A percentile compares a stretch with the other conserved stretches of the same genome.
These are phyloP conservation scores for Neurospora pannonica DNA, from an alignment of 495 filamentous ascomycete genomes.

Conservation along the genomic window DNA sequence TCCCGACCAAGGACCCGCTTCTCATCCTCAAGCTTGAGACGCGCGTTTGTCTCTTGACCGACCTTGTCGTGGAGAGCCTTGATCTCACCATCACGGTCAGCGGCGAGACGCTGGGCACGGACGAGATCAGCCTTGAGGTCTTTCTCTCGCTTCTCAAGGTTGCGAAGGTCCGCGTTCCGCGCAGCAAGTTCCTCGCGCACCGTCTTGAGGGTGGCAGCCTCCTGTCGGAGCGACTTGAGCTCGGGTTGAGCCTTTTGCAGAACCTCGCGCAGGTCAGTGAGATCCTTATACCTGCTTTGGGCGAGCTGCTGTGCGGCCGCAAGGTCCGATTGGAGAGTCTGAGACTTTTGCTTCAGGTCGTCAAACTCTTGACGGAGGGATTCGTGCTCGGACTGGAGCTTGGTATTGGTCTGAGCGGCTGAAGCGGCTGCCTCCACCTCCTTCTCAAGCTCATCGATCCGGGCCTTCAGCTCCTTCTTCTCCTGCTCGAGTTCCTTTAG, in stretches of 20 bases:
- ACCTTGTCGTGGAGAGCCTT: constrained; percentile 66
- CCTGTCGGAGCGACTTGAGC: constrained; percentile 61
- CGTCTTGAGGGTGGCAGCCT: constrained; percentile 61
- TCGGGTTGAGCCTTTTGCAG: constrained; percentile 83
- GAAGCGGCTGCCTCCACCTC: constrained; percentile 39
- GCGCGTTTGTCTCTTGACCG: constrained; percentile 59
- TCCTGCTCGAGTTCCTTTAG: constrained; percentile 48
- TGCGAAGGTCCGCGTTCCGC: constrained; percentile 58
- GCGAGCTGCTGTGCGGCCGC: constrained; percentile 80
- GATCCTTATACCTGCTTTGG: constrained; percentile 75
- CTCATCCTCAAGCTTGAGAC: constrained; percentile 67
- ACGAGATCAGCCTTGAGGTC: constrained; percentile 67
- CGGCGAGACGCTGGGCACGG: constrained; percentile 54
- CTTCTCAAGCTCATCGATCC: constrained; percentile 55
- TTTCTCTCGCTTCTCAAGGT: constrained; percentile 68
- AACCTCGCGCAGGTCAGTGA: constrained; percentile 66
- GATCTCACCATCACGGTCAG: constrained; percentile 69
- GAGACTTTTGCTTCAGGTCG: constrained; percentile 57
- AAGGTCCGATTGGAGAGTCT: constrained; percentile 70
- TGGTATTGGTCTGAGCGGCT: constrained; percentile 25
- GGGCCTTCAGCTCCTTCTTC: constrained; percentile 44
- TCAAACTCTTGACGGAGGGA: constrained; percentile 63
- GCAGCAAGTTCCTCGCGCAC: constrained; percentile 62
- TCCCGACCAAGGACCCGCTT: constrained; percentile 61
- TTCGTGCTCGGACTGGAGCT: constrained; percentile 50